Evolutionary conservation across 1,139 yeast species (phyloP).

Genomic region (Scheffersomyces quercinus): DNA sequence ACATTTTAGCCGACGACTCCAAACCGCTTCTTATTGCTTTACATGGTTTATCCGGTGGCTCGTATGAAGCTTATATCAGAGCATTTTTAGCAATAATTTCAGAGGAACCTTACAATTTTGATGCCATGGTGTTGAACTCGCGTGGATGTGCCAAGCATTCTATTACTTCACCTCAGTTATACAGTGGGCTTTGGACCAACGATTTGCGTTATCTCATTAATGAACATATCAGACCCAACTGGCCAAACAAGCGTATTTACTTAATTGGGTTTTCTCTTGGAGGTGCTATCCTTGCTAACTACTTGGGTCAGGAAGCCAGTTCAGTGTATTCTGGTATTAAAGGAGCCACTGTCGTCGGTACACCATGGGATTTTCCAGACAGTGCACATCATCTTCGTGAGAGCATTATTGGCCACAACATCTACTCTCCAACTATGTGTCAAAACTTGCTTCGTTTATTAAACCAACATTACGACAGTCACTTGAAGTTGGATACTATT

Average conservation of each 20-base stretch:
- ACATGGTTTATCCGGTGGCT: constrained; percentile 67
- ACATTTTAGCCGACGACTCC: constrained; percentile 31
- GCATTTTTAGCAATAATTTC: constrained; percentile 40
- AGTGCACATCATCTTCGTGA: constrained; percentile 45
- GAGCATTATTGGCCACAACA: constrained; percentile 42
- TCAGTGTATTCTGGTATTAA: constrained; percentile 35
- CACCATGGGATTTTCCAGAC: constrained; percentile 82
- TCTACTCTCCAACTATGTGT: constrained; percentile 57
- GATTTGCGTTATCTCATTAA: constrained; percentile 56
- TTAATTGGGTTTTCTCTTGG: constrained; percentile 63
- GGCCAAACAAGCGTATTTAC: constrained; percentile 53
- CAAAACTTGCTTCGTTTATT: constrained; percentile 48
- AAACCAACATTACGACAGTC: constrained; percentile 41
- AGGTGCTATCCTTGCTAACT: constrained; percentile 76
- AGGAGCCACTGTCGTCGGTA: constrained; percentile 56
- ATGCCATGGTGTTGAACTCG: constrained; percentile 56
- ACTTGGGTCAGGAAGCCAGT: constrained; percentile 70
- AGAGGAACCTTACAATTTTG: constrained; percentile 38
- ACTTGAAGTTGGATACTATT: constrained; percentile 26
- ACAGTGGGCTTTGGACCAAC: constrained; percentile 64
- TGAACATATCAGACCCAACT: constrained; percentile 42
- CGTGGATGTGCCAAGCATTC: constrained; percentile 64
- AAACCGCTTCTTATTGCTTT: constrained; percentile 54
- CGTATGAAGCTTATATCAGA: constrained; percentile 58
- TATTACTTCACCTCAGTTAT: constrained; percentile 58